phyloP scores from a whole-genome alignment of 78 protist species.

The Dictyostelium citrinum region DNA sequence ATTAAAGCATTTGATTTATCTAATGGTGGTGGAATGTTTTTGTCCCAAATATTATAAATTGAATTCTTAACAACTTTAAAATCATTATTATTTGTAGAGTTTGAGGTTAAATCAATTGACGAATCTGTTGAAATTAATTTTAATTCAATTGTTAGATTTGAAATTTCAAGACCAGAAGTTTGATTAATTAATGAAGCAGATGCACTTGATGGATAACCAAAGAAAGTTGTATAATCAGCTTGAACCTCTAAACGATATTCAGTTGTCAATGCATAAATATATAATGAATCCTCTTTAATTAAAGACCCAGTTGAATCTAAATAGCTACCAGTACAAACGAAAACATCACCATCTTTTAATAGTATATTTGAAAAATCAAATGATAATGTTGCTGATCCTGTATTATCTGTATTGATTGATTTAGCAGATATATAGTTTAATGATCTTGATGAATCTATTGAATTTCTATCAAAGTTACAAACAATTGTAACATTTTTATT shows the following conservation, averaged over 20 bases:
- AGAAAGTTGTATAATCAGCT: not conserved
- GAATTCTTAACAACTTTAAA: not conserved
- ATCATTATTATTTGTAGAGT: not conserved
- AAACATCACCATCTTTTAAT: constrained; percentile 1
- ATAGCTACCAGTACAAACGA: not conserved
- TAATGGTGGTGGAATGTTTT: not conserved
- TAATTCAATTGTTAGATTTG: not conserved
- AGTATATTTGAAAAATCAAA: not conserved
- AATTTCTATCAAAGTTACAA: not conserved
- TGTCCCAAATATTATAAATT: not conserved
- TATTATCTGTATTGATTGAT: not conserved
- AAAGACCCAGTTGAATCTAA: constrained; percentile 3
- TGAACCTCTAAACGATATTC: not conserved
- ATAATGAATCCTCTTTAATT: not conserved
- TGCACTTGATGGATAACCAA: not conserved
- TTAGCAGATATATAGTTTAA: not conserved
- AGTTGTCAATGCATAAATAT: not conserved
- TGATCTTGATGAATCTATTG: not conserved
- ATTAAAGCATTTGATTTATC: not conserved
- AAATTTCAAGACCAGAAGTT: not conserved
- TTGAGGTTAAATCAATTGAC: not conserved
- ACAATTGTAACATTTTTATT: constrained; percentile 2
- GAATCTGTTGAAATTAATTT: not conserved
- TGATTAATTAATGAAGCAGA: not conserved
- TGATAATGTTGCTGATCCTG: not conserved